Base-by-base conservation (phyloP, 805 yeast genomes). In the Nakazawaea populi region DNA sequence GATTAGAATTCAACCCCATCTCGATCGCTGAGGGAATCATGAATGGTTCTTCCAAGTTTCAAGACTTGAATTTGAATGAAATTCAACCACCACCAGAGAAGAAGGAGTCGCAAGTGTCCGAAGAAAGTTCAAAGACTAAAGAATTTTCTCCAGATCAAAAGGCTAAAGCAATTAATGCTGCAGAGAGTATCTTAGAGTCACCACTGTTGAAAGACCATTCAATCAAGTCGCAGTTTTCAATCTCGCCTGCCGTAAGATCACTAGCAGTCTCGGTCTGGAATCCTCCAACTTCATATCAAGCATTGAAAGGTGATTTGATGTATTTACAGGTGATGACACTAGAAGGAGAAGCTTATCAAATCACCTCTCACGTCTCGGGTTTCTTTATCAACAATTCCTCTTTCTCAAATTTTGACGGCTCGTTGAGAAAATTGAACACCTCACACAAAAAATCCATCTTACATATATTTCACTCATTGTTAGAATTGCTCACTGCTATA, bases 361-460 rank as follows among this genome's bases (percentile, higher is more conserved):
- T 92, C 58, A 89, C 97, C 6, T 83, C 92, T 53, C 82, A 84
- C 51, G 76, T 82, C 43, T 67, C 84, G 42, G 99, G 99, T 0
- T 92, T 89, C 66, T 88, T 70, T 60, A 82, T 89, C 45, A 87
- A 85, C 69, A 83, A 75, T 60, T 83, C 85, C 32, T 76, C 95
- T 8, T 73, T 76, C 34, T 72, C 77, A 37, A 79, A 73, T 60
- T 90, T 90, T 67, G 92, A 89, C 61, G 87, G 94, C 28, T 67
- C 80, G 4, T 61, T 76, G 37, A 75, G 64, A 44, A 56, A 68
- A 49, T 58, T 67, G 9, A 10, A 42, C 8, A 41, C 59, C 6
- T 52, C 62, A 6, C 55, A 56, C 30, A 63, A 61, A 34, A 67
- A 58, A 67, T 68, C 54, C 52, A 59, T 49, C 1, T 49, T 55